Evolutionary conservation across 495 filamentous ascomycete genomes (phyloP), one percentile per base, ranked within the genome.

Genomic region (Aspergillus indologenus): DNA sequence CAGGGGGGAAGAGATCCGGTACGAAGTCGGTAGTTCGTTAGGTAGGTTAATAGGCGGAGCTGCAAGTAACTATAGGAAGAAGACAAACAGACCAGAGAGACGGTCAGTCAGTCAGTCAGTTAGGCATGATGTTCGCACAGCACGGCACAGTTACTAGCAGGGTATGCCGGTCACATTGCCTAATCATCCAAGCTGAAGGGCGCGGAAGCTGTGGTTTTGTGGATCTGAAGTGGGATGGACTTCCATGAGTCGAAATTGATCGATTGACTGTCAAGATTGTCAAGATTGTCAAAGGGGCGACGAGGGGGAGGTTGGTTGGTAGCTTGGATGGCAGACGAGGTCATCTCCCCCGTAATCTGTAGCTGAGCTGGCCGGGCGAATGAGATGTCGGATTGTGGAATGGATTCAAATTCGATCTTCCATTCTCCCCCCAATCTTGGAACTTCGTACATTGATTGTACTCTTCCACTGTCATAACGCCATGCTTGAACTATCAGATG

Each of bases 401-500:
- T 57, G 42, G 50, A 21, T 29, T 53, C 18, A 17, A 26, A 23
- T 48, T 50, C 20, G 20, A 19, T 18, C 34, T 21, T 50, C 18
- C 26, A 53, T 49, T 53, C 45, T 54, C 59, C 56, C 40, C 34
- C 12, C 34, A 40, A 40, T 40, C 5, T 40, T 40, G 34, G 34
- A 40, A 40, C 34, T 29, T 29, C 26, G 26, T 40, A 40, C 29
- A 61, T 26, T 42, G 18, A 31, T 24, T 17, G 48, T 23, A 31
- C 26, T 4, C n/a, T n/a, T n/a, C n/a, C 29, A 47, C 47, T 22
- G 46, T 57, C 55, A 50, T 21, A 57, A 57, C 46, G 55, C 45
- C 55, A 57, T 49, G 29, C 55, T 26, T 50, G 55, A 57, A 57
- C 55, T 57, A 57, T 57, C 55, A 57, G 55, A 50, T 57, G 24